Base-by-base conservation (phyloP, 2,329 filamentous ascomycete species). In the Microdochium bolleyi region DNA sequence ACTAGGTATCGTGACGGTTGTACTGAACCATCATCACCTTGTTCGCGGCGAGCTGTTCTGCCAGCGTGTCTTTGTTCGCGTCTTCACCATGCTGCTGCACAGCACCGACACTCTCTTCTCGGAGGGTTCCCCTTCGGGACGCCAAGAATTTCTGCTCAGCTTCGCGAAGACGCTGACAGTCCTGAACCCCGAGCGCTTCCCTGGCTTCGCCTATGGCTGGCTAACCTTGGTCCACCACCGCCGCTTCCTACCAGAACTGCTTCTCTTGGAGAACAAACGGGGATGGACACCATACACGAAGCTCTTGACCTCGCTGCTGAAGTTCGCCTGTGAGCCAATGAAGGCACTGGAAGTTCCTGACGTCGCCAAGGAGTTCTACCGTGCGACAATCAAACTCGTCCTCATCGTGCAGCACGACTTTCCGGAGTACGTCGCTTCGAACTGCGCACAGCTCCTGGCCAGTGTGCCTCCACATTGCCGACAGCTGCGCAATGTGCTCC, bases 401-500 rank as follows among this genome's bases (percentile, higher is more conserved):
- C 74, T 95, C 32, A 80, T 95, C 51, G 74, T 99, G 51, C 89
- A 96, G 60, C 94, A 97, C 64, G 94, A 99, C 67, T 97, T 90
- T 69, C 88, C 92, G 0, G 91, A 96, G 53, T 99, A 96, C 68
- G 73, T 99, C 44, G 87, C 89, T 5, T 89, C 92, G 61, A 90
- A 95, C 67, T 89, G 95, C 64, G 83, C 89, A 59, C 82, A 84
- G 59, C 82, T 99, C 51, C 91, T 87, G 71, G 85, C 88, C 60
- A 84, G 83, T 62, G 87, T 97, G 54, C 89, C 92, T 1, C 82
- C 84, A 50, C 87, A 94, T 63, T 94, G 89, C 69, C 85, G 86
- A 16, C 94, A 97, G 68, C 77, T 96, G 51, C 84, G 92, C 58
- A 96, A 97, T 64, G 77, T 96, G 52, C 84, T 99, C 51, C 78